Base-by-base conservation (phyloP, 2,329 filamentous ascomycete genomes). In the Fusarium avenaceum region DNA sequence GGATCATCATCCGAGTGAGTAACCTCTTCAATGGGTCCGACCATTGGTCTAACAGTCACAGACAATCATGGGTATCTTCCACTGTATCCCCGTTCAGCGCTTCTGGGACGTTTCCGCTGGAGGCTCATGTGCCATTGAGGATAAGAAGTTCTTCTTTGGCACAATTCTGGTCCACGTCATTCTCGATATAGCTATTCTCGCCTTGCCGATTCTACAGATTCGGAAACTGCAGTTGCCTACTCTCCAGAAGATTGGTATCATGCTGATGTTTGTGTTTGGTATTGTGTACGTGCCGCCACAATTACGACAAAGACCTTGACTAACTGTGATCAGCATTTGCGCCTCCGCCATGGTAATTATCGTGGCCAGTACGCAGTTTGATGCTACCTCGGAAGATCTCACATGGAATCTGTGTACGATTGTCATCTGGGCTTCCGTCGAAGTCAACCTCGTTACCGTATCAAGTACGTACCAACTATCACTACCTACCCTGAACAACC, bases 91-190 rank as follows among this genome's bases (percentile, higher is more conserved):
- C 2, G 51, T 72, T 2, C 30, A 65, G 8, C 39, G 50, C 0
- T 72, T 72, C 19, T 72, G 70, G 70, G 63, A 72, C 9, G 48
- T 47, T 0, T 47, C 47, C 0, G 55, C 57, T 1, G 59, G 57
- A 3, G 59, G 58, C 19, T 35, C 26, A 10, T 72, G 70, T 3
- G 48, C 51, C 1, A 71, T 72, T 19, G 60, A 78, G 40, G 74
- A 75, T n/a, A 67, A 69, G 6, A 76, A 72, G 32, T 78, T 77
- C 66, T 77, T 78, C 58, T 75, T 78, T 39, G 76, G 76, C 10
- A 77, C 75, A 1, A 70, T 76, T 6, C 32, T 77, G 3, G 67
- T 70, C 0, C 78, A 80, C 35, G 60, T 77, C 4, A 22, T 76
- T 2, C 67, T 79, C 14, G 78, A 80, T 7, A 35, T 79, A 4